Evolutionary conservation across 2,329 filamentous ascomycete species (phyloP).

Genomic region (Aspergillus puulaauensis): DNA sequence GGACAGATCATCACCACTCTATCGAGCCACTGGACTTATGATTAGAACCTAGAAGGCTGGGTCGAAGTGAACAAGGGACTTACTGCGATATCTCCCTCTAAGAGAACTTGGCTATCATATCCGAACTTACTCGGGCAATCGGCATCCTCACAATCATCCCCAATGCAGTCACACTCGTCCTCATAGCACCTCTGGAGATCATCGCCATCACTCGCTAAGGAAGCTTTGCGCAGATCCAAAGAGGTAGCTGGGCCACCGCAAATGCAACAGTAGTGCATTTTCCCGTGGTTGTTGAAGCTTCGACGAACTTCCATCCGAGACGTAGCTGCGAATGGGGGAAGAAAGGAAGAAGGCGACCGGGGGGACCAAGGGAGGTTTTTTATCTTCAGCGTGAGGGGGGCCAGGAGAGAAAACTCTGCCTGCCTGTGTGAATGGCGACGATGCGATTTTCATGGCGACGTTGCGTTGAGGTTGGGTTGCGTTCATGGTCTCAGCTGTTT

Average conservation of each 20-base stretch:
- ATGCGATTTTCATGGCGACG: too few relatives aligned
- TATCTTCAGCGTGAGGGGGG: too few relatives aligned
- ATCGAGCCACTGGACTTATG: not conserved
- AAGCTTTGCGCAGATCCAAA: not conserved
- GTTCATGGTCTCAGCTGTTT: not conserved
- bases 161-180: not conserved
- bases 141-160: not conserved
- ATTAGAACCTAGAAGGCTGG: not conserved
- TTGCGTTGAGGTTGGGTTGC: too few relatives aligned
- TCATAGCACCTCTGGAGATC: not conserved
- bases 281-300: too few relatives aligned
- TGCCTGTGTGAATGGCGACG: too few relatives aligned
- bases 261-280: slow-evolving; percentile 2
- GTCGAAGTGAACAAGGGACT: not conserved
- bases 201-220: not conserved
- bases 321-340: too few relatives aligned
- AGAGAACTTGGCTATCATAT: not conserved
- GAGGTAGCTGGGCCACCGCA: slow-evolving; percentile 2
- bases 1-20: not conserved
- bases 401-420: too few relatives aligned
- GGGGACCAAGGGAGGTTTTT: too few relatives aligned
- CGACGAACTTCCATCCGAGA: too few relatives aligned
- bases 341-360: too few relatives aligned
- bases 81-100: not conserved
- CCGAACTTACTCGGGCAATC: not conserved